phyloP scores from a whole-genome alignment of 106 monocot species.

The Triglochin maritima region DNA sequence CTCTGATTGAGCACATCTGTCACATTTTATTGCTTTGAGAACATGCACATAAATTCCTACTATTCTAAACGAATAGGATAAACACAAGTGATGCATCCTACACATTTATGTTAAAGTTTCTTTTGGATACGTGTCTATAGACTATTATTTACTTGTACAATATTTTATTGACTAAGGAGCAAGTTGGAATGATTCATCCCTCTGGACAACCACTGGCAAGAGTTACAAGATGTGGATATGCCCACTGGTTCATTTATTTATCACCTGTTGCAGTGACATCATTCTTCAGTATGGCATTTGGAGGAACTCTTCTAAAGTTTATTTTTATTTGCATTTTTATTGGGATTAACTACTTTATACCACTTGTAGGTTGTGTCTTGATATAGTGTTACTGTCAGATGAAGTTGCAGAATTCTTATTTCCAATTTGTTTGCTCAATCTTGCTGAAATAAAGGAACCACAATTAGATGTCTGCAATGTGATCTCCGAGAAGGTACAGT shows the following conservation, averaged over 20 bases:
- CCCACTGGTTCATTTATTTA: conserved; percentile 56
- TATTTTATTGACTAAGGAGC: neutral
- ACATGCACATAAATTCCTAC: too few species aligned
- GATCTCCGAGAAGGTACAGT: conserved; percentile 61
- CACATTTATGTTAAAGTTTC: too few species aligned
- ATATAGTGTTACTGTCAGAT: conserved; percentile 56
- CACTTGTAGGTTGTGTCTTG: conserved; percentile 63
- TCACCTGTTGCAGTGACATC: conserved; percentile 48
- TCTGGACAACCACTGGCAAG: conserved; percentile 57
- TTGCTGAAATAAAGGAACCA: conserved; percentile 35
- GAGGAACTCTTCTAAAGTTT: neutral
- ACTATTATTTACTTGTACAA: too few species aligned
- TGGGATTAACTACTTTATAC: neutral
- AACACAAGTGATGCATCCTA: too few species aligned
- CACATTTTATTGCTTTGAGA: too few species aligned
- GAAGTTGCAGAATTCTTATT: conserved; percentile 78
- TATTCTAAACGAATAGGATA: too few species aligned
- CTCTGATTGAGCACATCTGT: too few species aligned
- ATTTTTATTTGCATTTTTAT: neutral
- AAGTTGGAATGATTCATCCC: conserved; percentile 28
- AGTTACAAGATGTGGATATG: conserved; percentile 70
- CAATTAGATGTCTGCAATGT: conserved; percentile 34
- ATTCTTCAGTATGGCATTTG: conserved; percentile 39
- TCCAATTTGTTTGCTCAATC: conserved; percentile 52
- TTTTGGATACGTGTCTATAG: too few species aligned